Conservation (phyloP, 331 rosid genomes). For the Phaseolus coccineus region DNA sequence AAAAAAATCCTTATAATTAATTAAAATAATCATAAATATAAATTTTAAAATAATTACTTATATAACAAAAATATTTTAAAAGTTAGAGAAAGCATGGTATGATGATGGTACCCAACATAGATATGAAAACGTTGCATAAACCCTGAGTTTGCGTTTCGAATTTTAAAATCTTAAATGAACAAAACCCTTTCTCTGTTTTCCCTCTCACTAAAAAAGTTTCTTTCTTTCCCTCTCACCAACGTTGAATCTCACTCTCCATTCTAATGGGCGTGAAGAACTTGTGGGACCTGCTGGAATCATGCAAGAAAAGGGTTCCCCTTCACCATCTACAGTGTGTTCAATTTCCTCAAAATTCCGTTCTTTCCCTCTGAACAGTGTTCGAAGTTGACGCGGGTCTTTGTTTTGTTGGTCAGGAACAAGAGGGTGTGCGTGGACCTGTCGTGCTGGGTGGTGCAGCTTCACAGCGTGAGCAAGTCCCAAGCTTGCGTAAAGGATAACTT, state of each 20-base stretch:
- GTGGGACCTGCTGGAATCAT: conserved; percentile 84
- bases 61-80: too few relatives aligned
- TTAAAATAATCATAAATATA: too few relatives aligned
- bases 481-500: conserved; percentile 58
- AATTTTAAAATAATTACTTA: too few relatives aligned
- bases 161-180: background rate
- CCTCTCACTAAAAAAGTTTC: conserved; percentile 6
- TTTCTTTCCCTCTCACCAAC: background rate
- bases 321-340: conserved; percentile 65
- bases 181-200: background rate
- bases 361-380: background rate
- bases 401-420: conserved; percentile 71
- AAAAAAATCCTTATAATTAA: too few relatives aligned
- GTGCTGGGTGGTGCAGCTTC: conserved; percentile 88
- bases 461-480: conserved; percentile 67
- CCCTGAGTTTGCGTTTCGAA: background rate
- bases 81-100: too few relatives aligned
- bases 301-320: conserved; percentile 89
- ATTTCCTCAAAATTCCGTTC: background rate
- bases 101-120: too few relatives aligned
- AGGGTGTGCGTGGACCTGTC: conserved; percentile 86
- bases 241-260: conserved; percentile 28
- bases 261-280: conserved; percentile 79
- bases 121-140: too few relatives aligned
- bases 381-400: conserved; percentile 13